Conservation (phyloP, 768 basidiomycete species). For the Suillus lakei region DNA sequence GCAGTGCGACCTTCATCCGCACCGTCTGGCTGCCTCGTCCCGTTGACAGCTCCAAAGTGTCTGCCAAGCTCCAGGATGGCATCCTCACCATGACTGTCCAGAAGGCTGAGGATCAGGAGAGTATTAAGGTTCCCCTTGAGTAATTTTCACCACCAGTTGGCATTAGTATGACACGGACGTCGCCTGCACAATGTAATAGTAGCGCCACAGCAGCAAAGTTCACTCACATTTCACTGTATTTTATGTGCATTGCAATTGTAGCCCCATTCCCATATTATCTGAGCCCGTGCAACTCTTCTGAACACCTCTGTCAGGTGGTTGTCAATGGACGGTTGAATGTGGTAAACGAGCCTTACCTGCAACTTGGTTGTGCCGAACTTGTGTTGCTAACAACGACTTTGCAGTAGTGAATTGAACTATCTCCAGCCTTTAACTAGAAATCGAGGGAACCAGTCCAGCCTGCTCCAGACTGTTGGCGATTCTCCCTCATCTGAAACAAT, state of each 20-base stretch:
- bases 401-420: not conserved
- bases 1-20: conserved; percentile 61
- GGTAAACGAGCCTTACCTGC: too few species aligned
- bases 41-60: conserved; percentile 59
- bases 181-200: not conserved
- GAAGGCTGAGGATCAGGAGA: conserved; percentile 63
- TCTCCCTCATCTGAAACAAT: not conserved
- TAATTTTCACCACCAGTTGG: conserved; percentile 4
- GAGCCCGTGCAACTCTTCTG: not conserved
- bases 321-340: too few species aligned
- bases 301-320: not conserved
- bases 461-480: not conserved
- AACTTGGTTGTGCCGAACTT: not conserved
- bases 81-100: conserved; percentile 66
- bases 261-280: not conserved
- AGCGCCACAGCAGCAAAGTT: not conserved
- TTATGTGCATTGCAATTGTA: not conserved
- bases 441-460: too few species aligned
- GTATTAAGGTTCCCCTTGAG: conserved; percentile 51
- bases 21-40: conserved; percentile 75
- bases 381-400: not conserved
- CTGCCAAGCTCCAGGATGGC: conserved; percentile 70
- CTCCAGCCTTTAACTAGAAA: not conserved
- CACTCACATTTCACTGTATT: not conserved
- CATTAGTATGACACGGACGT: not conserved